Conservation (phyloP, 768 basidiomycete genomes). For the Pleurotus pulmonarius region DNA sequence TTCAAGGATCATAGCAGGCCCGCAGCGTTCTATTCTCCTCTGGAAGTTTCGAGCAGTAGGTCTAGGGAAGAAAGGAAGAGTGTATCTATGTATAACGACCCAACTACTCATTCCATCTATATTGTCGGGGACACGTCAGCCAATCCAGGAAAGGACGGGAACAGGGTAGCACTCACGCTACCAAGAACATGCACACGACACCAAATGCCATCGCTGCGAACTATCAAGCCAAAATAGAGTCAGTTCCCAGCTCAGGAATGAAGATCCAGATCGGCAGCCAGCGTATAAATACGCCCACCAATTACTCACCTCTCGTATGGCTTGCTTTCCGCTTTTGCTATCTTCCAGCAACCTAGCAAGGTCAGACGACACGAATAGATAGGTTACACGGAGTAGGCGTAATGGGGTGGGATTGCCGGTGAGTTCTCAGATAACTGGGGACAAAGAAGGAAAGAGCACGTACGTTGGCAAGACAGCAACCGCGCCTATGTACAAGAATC, state of each 20-base stretch:
- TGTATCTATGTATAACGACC: no score
- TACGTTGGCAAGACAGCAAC: constrained; percentile 91
- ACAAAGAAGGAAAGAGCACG: constrained; percentile 23
- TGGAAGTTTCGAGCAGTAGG: constrained; percentile 8
- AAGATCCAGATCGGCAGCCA: constrained; percentile 1
- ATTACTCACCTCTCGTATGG: constrained; percentile 77
- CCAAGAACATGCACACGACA: constrained; percentile 87
- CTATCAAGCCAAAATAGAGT: constrained; percentile 33
- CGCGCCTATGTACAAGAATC: constrained; percentile 91
- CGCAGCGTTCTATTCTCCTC: no score
- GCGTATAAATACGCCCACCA: constrained; percentile 9
- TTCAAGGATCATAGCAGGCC: no score
- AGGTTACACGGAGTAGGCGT: no score
- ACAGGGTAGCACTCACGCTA: constrained; percentile 60
- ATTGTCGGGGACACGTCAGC: neutral
- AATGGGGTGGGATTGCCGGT: neutral
- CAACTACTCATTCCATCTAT: constrained; percentile 75
- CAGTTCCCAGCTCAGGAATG: constrained; percentile 8
- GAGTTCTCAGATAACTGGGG: constrained; percentile 8
- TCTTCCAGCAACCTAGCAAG: constrained; percentile 69
- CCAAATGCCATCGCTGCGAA: constrained; percentile 91
- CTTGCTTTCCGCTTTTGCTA: constrained; percentile 84
- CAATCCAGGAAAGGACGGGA: constrained; percentile 5
- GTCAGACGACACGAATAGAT: constrained; percentile 8
- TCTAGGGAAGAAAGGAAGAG: no score